Evolutionary conservation across 352 stramenopile genomes (phyloP).

Genomic region (Globisporangium echinulatum): DNA sequence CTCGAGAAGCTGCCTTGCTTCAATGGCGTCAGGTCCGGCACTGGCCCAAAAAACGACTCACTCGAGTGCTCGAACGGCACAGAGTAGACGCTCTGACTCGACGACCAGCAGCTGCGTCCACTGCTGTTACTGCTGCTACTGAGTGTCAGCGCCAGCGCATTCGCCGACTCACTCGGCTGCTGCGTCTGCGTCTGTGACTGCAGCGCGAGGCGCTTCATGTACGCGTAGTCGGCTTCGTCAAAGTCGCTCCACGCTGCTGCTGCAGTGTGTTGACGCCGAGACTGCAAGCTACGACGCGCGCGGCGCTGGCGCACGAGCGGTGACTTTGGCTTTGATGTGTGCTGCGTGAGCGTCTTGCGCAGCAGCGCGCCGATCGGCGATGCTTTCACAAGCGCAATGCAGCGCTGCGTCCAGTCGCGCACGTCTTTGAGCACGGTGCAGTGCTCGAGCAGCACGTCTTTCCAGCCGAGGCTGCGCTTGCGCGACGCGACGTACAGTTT

Average conservation of each 20-base stretch:
- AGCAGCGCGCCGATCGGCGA: slow-evolving; percentile 7
- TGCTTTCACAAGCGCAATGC: slow-evolving; percentile 20
- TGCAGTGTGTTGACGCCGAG: not conserved
- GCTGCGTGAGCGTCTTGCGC: slow-evolving; percentile 10
- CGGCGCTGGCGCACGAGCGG: slow-evolving; percentile 3
- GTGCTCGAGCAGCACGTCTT: slow-evolving; percentile 27
- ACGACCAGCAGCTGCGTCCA: not conserved
- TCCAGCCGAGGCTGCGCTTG: slow-evolving; percentile 29
- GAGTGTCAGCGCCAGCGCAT: not conserved
- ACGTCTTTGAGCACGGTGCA: slow-evolving; percentile 34
- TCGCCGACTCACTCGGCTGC: not conserved
- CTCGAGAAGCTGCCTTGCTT: slow-evolving; percentile 36
- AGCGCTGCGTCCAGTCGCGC: slow-evolving; percentile 21
- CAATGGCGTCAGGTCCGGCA: slow-evolving; percentile 29
- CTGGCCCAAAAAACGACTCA: not conserved
- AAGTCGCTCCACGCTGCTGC: slow-evolving; percentile 30
- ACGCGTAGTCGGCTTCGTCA: slow-evolving; percentile 35
- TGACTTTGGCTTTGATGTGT: not conserved
- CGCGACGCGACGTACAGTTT: slow-evolving; percentile 36
- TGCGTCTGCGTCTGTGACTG: not conserved
- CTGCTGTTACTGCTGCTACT: slow-evolving; percentile 1
- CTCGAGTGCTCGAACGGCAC: not conserved
- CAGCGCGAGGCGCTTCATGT: slow-evolving; percentile 32
- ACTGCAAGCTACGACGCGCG: slow-evolving; percentile 7
- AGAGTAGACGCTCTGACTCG: not conserved